A percentile compares a stretch with the other conserved stretches of the same genome.
These are phyloP conservation scores for Mycena polygramma DNA, from an alignment of 768 basidiomycete species.

Conservation along the genomic window DNA sequence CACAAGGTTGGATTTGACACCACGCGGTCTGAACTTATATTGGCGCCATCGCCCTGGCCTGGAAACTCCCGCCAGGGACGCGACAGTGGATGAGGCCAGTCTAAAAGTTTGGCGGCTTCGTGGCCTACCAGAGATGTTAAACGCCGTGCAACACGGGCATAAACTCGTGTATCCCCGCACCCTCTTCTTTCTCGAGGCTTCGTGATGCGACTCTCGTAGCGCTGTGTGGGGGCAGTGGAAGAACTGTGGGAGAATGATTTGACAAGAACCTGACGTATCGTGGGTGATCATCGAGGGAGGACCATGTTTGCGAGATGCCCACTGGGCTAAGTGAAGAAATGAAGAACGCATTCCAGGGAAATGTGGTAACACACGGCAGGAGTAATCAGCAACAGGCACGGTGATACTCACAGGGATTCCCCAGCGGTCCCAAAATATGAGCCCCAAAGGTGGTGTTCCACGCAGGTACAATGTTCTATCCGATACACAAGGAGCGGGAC, in stretches of 20 bases:
- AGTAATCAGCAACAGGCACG: not conserved
- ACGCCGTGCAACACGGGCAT: not conserved
- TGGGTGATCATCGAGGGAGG: not conserved
- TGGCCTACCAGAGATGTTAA: not conserved
- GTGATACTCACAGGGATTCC: slow-evolving; percentile 10
- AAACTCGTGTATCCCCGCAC: not conserved
- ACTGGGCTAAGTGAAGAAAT: not conserved
- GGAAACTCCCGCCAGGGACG: not conserved
- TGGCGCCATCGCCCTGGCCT: not conserved
- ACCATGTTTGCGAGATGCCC: not conserved
- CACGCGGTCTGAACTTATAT: not conserved
- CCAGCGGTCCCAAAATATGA: no score
- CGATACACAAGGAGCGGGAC: slow-evolving; percentile 11
- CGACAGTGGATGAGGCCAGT: not conserved
- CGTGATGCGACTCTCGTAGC: not conserved
- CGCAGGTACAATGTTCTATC: slow-evolving; percentile 5
- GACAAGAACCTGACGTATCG: not conserved
- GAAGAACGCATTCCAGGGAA: no score
- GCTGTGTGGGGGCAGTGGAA: not conserved
- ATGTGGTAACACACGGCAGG: not conserved
- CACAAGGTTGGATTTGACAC: slow-evolving; percentile 10
- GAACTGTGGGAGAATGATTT: not conserved
- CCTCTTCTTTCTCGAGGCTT: slow-evolving; percentile 9
- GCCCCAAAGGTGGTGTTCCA: not conserved
- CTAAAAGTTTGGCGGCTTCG: slow-evolving; percentile 1